A percentile compares a stretch with the other conserved stretches of the same genome.
Conservation (phyloP, 805 yeast genomes). For the Starmera dryadoides region DNA sequence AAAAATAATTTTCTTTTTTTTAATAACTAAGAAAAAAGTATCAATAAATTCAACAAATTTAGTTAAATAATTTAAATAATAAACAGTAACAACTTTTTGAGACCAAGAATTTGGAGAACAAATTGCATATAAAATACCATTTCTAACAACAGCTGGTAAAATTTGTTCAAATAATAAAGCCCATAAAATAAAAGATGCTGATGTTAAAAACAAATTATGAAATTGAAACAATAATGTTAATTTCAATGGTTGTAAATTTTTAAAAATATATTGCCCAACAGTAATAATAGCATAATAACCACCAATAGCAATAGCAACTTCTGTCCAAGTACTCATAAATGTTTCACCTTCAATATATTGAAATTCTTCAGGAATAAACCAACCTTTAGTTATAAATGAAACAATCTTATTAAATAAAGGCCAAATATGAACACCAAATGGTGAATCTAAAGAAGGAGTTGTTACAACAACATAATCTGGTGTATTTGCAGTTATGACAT, state of each 20-base stretch:
- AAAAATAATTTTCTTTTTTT: constrained; percentile 86
- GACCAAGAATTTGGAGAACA: constrained; percentile 79
- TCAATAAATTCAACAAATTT: constrained; percentile 86
- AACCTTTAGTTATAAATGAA: constrained; percentile 37
- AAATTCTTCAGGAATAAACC: constrained; percentile 60
- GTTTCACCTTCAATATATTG: constrained; percentile 58
- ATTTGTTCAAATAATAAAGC: constrained; percentile 77
- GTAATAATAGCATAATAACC: constrained; percentile 76
- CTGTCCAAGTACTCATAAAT: constrained; percentile 57
- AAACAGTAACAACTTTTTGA: constrained; percentile 71
- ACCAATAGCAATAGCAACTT: constrained; percentile 51
- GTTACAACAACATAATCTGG: constrained; percentile 37
- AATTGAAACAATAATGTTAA: constrained; percentile 73
- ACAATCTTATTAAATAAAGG: constrained; percentile 50
- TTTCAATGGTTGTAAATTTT: constrained; percentile 56
- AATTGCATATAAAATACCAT: constrained; percentile 81
- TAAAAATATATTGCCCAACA: constrained; percentile 71
- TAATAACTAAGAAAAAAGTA: constrained; percentile 84
- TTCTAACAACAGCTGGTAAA: constrained; percentile 61
- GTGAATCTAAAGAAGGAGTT: constrained; percentile 58
- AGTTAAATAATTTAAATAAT: constrained; percentile 87
- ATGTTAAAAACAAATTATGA: constrained; percentile 74
- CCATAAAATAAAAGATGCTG: constrained; percentile 58
- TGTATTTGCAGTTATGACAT: constrained; percentile 23
- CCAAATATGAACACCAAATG: constrained; percentile 73